A percentile compares a stretch with the other conserved stretches of the same genome.
phyloP scores from a whole-genome alignment of 129 eudicot genomes.

The Helichrysum umbraculigerum region DNA sequence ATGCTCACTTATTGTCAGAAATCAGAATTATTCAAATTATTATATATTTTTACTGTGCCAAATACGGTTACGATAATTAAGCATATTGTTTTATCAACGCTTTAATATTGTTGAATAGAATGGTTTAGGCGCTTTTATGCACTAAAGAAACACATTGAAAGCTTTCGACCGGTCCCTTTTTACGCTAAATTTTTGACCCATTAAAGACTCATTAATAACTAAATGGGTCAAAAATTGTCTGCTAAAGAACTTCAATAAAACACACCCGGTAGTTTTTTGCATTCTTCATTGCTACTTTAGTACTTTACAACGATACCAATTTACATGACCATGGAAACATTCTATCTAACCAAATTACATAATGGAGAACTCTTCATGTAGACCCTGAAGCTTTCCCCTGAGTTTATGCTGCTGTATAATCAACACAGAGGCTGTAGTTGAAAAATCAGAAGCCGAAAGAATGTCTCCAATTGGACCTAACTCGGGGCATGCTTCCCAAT shows the following conservation, averaged over 20 bases:
- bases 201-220: background rate
- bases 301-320: conserved; percentile 18
- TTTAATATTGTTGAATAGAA: background rate
- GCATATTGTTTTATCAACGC: background rate
- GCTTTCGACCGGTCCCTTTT: background rate
- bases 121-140: background rate
- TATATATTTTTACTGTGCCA: background rate
- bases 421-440: conserved; percentile 68
- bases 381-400: conserved; percentile 64
- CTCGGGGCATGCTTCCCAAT: conserved; percentile 97
- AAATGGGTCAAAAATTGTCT: conserved; percentile 4
- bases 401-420: conserved; percentile 83
- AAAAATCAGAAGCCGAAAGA: conserved; percentile 69
- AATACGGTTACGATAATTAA: background rate
- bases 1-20: background rate
- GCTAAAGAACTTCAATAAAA: background rate
- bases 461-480: conserved; percentile 95
- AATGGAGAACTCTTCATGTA: conserved; percentile 69
- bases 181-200: background rate
- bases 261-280: background rate
- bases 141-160: background rate
- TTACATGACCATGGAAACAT: background rate
- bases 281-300: conserved; percentile 13
- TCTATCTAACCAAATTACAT: conserved; percentile 44
- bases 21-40: background rate